These are phyloP conservation scores for Mycena maculata DNA, from an alignment of 768 basidiomycete genomes.

Conservation along the genomic window DNA sequence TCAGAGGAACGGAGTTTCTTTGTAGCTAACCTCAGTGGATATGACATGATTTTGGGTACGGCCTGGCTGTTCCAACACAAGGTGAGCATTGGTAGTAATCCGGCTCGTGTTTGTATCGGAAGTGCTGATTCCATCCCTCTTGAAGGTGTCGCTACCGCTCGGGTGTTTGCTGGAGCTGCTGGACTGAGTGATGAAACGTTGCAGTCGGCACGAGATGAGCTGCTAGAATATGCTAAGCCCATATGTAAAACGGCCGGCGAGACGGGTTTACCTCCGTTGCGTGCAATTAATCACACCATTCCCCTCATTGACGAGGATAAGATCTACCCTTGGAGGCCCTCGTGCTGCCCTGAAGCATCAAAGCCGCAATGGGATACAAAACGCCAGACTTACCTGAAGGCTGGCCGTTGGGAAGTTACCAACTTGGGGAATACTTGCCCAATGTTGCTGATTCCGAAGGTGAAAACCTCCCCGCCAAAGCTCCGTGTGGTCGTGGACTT, in stretches of 20 bases:
- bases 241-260: slow-evolving; percentile 37
- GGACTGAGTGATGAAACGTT: not conserved
- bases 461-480: not conserved
- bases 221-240: slow-evolving; percentile 21
- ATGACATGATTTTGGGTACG: slow-evolving; percentile 43
- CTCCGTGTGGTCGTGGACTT: not conserved
- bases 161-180: not conserved
- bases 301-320: slow-evolving; percentile 40
- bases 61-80: slow-evolving; percentile 42
- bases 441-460: not conserved
- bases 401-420: slow-evolving; percentile 5
- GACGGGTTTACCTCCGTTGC: slow-evolving; percentile 40
- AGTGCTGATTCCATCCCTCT: slow-evolving; percentile 22
- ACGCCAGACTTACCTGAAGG: not conserved
- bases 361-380: not conserved
- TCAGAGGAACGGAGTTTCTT: slow-evolving; percentile 33
- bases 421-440: not conserved
- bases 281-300: slow-evolving; percentile 41
- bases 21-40: slow-evolving; percentile 41
- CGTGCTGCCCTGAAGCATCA: slow-evolving; percentile 37
- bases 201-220: not conserved
- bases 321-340: slow-evolving; percentile 38
- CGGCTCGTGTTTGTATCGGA: slow-evolving; percentile 27
- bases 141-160: slow-evolving; percentile 10
- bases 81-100: slow-evolving; percentile 35